A percentile compares a stretch with the other conserved stretches of the same genome.
phyloP scores from a whole-genome alignment of 306 rosid species.

The Hylodesmum podocarpum region DNA sequence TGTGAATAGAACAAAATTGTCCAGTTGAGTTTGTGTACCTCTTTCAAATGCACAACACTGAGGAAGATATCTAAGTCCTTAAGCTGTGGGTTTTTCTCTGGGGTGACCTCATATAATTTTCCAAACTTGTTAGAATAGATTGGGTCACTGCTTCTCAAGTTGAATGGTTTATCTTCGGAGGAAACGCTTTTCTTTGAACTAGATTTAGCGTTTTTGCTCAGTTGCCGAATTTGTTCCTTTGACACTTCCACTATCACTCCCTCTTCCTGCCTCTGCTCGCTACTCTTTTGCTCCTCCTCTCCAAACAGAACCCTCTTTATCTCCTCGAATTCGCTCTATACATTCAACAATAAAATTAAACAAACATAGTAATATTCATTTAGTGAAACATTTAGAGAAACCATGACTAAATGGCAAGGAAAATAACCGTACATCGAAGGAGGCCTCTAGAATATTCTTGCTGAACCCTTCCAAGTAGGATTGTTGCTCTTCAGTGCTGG shows the following conservation, averaged over 20 bases:
- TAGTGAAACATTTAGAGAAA: not conserved
- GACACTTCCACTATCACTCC: constrained; percentile 27
- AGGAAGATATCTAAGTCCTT: not conserved
- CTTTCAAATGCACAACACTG: not conserved
- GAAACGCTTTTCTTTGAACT: constrained; percentile 24
- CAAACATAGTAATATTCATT: not conserved
- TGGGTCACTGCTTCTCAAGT: constrained; percentile 8
- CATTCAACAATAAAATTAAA: not conserved
- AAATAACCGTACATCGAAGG: constrained; percentile 31
- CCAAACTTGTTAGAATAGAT: constrained; percentile 35
- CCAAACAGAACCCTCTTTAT: constrained; percentile 22
- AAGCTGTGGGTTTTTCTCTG: constrained; percentile 1
- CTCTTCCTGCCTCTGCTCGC: not conserved
- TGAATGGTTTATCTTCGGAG: constrained; percentile 29
- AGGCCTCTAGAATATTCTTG: constrained; percentile 8
- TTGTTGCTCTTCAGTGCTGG: not conserved
- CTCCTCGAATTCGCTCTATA: constrained; percentile 21
- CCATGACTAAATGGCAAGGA: not conserved
- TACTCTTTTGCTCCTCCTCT: not conserved
- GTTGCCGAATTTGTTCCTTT: constrained; percentile 14
- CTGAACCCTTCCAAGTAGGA: constrained; percentile 25
- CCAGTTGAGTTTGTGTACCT: too few species aligned
- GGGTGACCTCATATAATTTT: constrained; percentile 24
- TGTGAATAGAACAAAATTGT: not conserved
- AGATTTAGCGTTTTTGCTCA: constrained; percentile 13